Conservation (phyloP, 2,329 filamentous ascomycete species). For the Pseudogymnoascus sp. region DNA sequence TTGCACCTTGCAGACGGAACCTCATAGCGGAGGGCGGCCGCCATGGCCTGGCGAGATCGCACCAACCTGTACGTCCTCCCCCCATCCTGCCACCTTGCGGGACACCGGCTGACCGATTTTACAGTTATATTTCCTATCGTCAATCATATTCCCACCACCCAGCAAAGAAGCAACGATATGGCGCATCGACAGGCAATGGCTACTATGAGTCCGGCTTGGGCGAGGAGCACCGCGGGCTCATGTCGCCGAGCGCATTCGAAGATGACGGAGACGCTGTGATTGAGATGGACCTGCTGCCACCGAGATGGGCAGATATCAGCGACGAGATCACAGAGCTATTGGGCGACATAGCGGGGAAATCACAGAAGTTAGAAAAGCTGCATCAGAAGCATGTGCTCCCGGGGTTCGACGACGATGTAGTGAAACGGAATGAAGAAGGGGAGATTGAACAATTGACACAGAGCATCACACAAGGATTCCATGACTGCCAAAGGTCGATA, state of each 20-base stretch:
- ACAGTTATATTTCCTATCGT: constrained; percentile 94
- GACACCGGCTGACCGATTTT: constrained; percentile 25
- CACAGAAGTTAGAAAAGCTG: constrained; percentile 77
- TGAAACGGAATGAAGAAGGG: constrained; percentile 76
- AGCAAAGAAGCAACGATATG: constrained; percentile 70
- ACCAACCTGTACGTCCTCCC: constrained; percentile 75
- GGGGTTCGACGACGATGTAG: constrained; percentile 90
- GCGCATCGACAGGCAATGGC: constrained; percentile 39
- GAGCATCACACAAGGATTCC: constrained; percentile 80
- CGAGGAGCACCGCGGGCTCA: constrained; percentile 70
- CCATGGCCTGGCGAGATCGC: constrained; percentile 96
- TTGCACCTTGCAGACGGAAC: constrained; percentile 3
- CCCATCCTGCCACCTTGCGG: constrained; percentile 19
- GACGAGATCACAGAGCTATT: constrained; percentile 86
- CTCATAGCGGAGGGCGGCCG: constrained; percentile 21
- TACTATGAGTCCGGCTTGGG: constrained; percentile 53
- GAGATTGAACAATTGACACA: constrained; percentile 89
- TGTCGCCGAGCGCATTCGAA: constrained; percentile 68
- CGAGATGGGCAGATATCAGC: constrained; percentile 90
- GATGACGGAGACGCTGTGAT: constrained; percentile 93
- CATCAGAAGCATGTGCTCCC: constrained; percentile 97
- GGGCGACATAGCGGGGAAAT: constrained; percentile 71
- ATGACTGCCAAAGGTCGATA: constrained; percentile 82
- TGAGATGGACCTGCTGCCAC: constrained; percentile 94
- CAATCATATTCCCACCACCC: constrained; percentile 97